Conservation (phyloP, 805 yeast species). For the Spencermartinsiella europaea region DNA sequence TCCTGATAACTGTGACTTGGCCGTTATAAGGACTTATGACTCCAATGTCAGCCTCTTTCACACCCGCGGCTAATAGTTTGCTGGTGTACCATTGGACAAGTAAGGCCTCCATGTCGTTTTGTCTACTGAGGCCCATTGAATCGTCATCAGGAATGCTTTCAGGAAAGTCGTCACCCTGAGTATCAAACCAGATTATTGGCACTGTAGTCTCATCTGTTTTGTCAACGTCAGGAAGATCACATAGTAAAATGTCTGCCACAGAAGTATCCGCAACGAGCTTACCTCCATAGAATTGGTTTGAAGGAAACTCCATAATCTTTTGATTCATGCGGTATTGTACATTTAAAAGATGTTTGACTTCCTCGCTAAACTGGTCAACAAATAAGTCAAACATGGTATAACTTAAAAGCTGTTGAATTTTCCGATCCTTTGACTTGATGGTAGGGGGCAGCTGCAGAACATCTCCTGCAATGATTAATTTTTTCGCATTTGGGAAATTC, state of each 20-base stretch:
- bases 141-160: conserved; percentile 44
- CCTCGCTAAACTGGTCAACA: conserved; percentile 42
- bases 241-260: conserved; percentile 48
- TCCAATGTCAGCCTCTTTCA: conserved; percentile 59
- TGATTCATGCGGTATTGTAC: conserved; percentile 86
- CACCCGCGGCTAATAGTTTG: conserved; percentile 48
- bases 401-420: conserved; percentile 45
- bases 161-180: conserved; percentile 81
- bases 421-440: conserved; percentile 46
- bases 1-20: conserved; percentile 64
- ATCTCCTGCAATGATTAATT: conserved; percentile 85
- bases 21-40: conserved; percentile 88
- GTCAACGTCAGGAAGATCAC: conserved; percentile 49
- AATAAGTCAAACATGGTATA: conserved; percentile 79
- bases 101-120: conserved; percentile 69
- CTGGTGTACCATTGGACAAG: conserved; percentile 50
- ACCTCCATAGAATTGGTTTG: conserved; percentile 57
- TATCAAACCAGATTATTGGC: conserved; percentile 79
- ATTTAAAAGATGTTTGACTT: conserved; percentile 55
- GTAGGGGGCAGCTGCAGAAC: conserved; percentile 91
- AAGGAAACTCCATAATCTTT: conserved; percentile 73
- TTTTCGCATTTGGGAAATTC: conserved; percentile 50
- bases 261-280: conserved; percentile 56
- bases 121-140: conserved; percentile 44
- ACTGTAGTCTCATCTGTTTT: conserved; percentile 50